Evolutionary conservation across 176 grass and related monocot genomes (phyloP), one percentile per base, ranked within the genome.

Genomic region (Oryza meyeriana): DNA sequence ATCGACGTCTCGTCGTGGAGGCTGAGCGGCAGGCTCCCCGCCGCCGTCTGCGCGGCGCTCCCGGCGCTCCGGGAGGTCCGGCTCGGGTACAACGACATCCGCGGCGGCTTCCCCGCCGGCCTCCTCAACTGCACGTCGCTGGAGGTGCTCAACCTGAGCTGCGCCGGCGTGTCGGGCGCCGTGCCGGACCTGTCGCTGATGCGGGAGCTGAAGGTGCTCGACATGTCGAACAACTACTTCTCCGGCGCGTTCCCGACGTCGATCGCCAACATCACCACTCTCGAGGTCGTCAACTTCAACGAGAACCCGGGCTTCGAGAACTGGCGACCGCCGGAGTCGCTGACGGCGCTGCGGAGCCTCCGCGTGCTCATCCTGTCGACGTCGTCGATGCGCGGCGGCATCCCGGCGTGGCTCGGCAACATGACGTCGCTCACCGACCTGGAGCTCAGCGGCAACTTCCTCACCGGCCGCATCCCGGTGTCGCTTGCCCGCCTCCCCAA

Each of bases 381-480:
- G 1, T 92, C 85, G 1, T 78, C 76, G 14, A 90, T 99, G 81
- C 85, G 85, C 16, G 96, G 96, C 42, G 73, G 52, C 75, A 80
- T 99, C 52, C 96, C 91, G 1, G 47, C 85, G 12, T 99, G 93
- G 93, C 30, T 99, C 25, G 96, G 96, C 11, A 99, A 99, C 87
- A 94, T 99, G 96, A 95, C 96, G 35, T 87, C 93, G 7, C 87
- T 95, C 61, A 92, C 87, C 16, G 89, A 93, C 85, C 96, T 99
- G 0, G 96, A 99, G 78, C 81, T 99, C 63, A 88, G 89, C 69
- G 93, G 89, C 65, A 99, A 99, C 75, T 57, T 1, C 11, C 89
- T 99, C 66, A 79, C 84, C 1, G 96, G 93, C 6, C 61, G 16
- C 50, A 92, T 99, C 74, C 96, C 96, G 0, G 16, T 26, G 3